Base-by-base conservation (phyloP, 2,329 filamentous ascomycete species). In the Talaromyces amestolkiae region DNA sequence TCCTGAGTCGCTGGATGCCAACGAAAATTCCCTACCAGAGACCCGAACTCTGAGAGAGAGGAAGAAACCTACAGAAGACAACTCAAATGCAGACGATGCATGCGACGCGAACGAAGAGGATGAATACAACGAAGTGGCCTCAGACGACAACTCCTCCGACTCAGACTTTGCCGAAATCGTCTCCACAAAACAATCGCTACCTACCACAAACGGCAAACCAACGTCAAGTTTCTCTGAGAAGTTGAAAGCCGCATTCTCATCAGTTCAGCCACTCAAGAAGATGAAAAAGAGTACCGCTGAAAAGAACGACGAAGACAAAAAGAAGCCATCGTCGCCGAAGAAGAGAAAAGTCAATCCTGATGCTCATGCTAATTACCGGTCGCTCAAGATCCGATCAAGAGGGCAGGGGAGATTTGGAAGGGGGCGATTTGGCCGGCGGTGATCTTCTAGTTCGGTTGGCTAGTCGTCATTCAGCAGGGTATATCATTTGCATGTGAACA, bases 301-400 rank as follows among this genome's bases (percentile, higher is more conserved):
- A 19, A 66, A 67, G 19, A 35, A 24, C 39, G 66, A 61, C 39
- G 66, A 66, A 13, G 66, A 67, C 17, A 70, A 72, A 65, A 61
- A 27, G 69, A 74, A 61, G 66, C 69, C 41, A 62, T 17, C 70
- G 27, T 68, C 72, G 45, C 70, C 70, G 41, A 72, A 74, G 53
- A 73, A 72, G 54, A 68, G 76, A 39, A 82, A 78, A 68, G 70
- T 81, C 64, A 82, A 82, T 54, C 76, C 79, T 0, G 73, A 79
- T 54, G 78, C 81, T 17, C 81, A 83, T 74, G 79, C 80, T 17
- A 83, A 83, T 68, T 83, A 81, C 66, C 74, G 80, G 15, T 78
- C 80, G 11, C 67, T 83, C 68, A 83, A 82, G 68, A 81, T 83
- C 66, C 72, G 77, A 43, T 79, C 78, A 67, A 71, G 73, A 64